A percentile compares a stretch with the other conserved stretches of the same genome.
Conservation (phyloP, 2,329 filamentous ascomycete genomes). For the Claviceps spartinae region DNA sequence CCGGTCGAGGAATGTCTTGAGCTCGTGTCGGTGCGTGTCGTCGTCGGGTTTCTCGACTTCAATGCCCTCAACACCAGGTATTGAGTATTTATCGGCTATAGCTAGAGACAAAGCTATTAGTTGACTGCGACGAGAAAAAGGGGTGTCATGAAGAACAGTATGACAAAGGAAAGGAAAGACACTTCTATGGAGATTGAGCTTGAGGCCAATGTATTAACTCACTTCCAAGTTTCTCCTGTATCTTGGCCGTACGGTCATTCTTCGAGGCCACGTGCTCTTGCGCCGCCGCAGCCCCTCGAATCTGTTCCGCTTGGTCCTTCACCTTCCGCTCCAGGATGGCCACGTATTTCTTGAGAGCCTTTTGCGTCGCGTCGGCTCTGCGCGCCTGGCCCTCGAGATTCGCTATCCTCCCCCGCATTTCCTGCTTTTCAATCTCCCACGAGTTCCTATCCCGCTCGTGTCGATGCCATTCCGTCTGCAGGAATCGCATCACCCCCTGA, state of each 20-base stretch:
- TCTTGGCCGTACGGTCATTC: slow-evolving; percentile 38
- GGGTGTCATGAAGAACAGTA: no score
- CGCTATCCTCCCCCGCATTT: slow-evolving; percentile 97
- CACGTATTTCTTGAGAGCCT: slow-evolving; percentile 81
- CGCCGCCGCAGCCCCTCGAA: slow-evolving; percentile 31
- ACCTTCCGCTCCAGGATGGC: slow-evolving; percentile 78
- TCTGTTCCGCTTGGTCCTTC: slow-evolving; percentile 65
- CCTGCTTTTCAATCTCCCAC: slow-evolving; percentile 97
- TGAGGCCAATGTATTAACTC: slow-evolving; percentile 9
- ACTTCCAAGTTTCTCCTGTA: slow-evolving; percentile 45
- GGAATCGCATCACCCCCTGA: slow-evolving; percentile 90
- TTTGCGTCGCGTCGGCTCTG: slow-evolving; percentile 76
- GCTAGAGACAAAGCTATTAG: slow-evolving; percentile 16
- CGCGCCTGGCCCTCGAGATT: slow-evolving; percentile 81
- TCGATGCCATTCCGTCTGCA: slow-evolving; percentile 97
- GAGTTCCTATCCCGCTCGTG: slow-evolving; percentile 95
- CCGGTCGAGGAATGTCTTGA: slow-evolving; percentile 50
- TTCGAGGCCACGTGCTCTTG: slow-evolving; percentile 32
- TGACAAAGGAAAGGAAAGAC: no score
- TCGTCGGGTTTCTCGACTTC: slow-evolving; percentile 35
- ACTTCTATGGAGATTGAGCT: not conserved
- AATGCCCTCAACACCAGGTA: slow-evolving; percentile 32
- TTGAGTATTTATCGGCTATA: slow-evolving; percentile 26
- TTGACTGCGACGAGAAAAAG: not conserved
- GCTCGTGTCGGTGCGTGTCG: slow-evolving; percentile 35